Conservation (phyloP, 768 basidiomycete species). For the Fomitopsis pulvina region DNA sequence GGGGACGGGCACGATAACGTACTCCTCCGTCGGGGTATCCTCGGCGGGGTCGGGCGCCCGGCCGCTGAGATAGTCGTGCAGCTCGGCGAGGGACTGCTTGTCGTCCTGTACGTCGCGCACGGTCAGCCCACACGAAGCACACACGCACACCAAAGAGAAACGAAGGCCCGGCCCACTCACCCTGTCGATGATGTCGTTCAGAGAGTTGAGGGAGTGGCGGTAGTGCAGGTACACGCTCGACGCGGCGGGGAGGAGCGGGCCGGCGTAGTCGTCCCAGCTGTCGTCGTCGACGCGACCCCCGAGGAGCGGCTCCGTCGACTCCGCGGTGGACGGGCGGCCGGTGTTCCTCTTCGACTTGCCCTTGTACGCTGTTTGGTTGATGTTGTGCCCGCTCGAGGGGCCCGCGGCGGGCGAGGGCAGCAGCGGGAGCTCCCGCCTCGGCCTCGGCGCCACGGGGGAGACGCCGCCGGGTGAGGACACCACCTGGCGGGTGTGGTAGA, state of each 20-base stretch:
- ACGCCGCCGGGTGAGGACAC: slow-evolving; percentile 26
- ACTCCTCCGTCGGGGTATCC: slow-evolving; percentile 4
- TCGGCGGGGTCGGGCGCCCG: slow-evolving; percentile 17
- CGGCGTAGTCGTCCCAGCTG: slow-evolving; percentile 2
- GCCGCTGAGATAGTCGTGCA: slow-evolving; percentile 60
- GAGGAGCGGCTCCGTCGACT: slow-evolving; percentile 51
- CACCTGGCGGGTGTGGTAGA: slow-evolving; percentile 63
- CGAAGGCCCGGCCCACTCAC: slow-evolving; percentile 35
- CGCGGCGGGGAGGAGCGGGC: slow-evolving; percentile 15
- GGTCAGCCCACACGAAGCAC: slow-evolving; percentile 6
- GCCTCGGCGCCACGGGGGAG: slow-evolving; percentile 3
- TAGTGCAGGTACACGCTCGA: slow-evolving; percentile 68
- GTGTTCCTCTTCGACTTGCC: slow-evolving; percentile 30
- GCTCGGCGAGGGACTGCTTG: slow-evolving; percentile 61
- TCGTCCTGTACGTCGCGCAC: slow-evolving; percentile 52
- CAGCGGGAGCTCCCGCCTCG: slow-evolving; percentile 4
- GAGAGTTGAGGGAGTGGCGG: slow-evolving; percentile 74
- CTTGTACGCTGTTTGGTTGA: slow-evolving; percentile 44
- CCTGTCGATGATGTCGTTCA: slow-evolving; percentile 72
- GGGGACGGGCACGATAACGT: slow-evolving; percentile 4
- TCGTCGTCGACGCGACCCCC: slow-evolving; percentile 6
- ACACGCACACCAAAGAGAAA: slow-evolving; percentile 1
- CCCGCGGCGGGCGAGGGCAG: slow-evolving; percentile 1
- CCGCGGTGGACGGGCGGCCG: slow-evolving; percentile 53
- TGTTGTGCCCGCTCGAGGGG: slow-evolving; percentile 27